Evolutionary conservation across 768 basidiomycete species (phyloP), one percentile per base, ranked within the genome.

Genomic region (Suillus spraguei): DNA sequence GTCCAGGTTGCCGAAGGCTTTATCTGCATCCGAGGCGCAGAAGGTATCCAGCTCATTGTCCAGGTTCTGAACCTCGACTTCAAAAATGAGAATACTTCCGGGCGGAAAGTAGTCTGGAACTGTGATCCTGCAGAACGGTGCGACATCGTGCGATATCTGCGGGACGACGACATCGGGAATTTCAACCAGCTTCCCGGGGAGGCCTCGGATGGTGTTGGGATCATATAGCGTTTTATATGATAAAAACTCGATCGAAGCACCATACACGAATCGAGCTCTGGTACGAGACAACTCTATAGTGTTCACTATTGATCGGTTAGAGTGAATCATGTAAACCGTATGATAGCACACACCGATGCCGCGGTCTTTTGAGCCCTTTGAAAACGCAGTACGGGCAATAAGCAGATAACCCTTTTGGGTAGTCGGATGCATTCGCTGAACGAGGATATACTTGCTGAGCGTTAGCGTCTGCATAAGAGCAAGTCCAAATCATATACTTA

Each of bases 91-190:
- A 70, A 99, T 86, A 64, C 92, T 94, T 11, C 97, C 97, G 0
- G 97, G 95, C n/a, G 96, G 95, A 78, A 99, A 99, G 69, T 81
- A 79, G 42, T 95, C 89, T 0, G 97, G 97, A 2, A 97, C 86
- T 22, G 84, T 69, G 64, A 99, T 87, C 72, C 95, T 92, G 24
- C 89, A 85, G 75, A 82, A 93, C 0, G 88, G 83, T 2, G 90
- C 90, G 63, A 87, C 86, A 36, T 68, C 72, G 67, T 92, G 92
- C n/a, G 81, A 73, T 4, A 87, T 86, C 60, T 88, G 85, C 5
- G 82, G 78, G n/a, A 85, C 82, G 2, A 80, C 75, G 22, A 93
- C 83, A 4, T 83, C 75, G 0, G 81, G 71, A 70, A 96, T 82
- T 50, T 90, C 87, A 22, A 85, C 74, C 14, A 99, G 80, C 62